Base-by-base conservation (phyloP, 2,329 filamentous ascomycete genomes). In the Cyanodermella asteris region DNA sequence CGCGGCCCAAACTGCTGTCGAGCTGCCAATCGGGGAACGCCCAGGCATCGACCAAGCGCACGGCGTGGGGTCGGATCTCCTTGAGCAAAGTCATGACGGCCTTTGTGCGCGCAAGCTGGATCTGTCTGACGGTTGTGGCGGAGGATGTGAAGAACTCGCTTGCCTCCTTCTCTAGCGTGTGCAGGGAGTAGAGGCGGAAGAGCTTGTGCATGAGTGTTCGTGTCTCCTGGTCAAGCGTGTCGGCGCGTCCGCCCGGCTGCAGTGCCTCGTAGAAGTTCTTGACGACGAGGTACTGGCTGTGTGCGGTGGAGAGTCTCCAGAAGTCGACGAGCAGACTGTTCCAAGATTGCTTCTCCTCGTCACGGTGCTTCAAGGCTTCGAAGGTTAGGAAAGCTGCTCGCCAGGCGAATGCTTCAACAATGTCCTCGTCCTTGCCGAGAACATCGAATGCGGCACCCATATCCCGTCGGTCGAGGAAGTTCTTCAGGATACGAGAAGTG, bases 251-350 rank as follows among this genome's bases (percentile, higher is more conserved):
- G 5, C 58, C 50, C 5, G 56, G 55, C 18, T 68, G 63, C 12
- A 84, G 63, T 2, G 64, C 55, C 4, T 67, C 56, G 49, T 87
- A 77, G 52, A 80, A 81, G 53, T 70, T 75, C 57, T 75, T 78
- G 34, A 80, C 72, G 1, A 80, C 61, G 36, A 78, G 60, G 46
- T 78, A 80, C 46, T 81, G 72, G 0, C 70, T 72, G 43, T 76
- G 72, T 0, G 74, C 73, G 5, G 72, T 77, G 29, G 61, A 70
- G 5, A 81, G 61, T 21, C 72, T 68, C 61, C 71, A 77, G 50
- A 81, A 80, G 48, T 80, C 72, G 9, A 80, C 68, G 10, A 81
- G 60, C 6, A 81, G 57, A 31, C 65, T 71, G 51, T 80, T 81
- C 74, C 72, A 81, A 0, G 71, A 62, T 39, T 67, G 64, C 56